These are phyloP conservation scores for Volvox africanus DNA, from an alignment of 139 green algal species.

Conservation along the genomic window DNA sequence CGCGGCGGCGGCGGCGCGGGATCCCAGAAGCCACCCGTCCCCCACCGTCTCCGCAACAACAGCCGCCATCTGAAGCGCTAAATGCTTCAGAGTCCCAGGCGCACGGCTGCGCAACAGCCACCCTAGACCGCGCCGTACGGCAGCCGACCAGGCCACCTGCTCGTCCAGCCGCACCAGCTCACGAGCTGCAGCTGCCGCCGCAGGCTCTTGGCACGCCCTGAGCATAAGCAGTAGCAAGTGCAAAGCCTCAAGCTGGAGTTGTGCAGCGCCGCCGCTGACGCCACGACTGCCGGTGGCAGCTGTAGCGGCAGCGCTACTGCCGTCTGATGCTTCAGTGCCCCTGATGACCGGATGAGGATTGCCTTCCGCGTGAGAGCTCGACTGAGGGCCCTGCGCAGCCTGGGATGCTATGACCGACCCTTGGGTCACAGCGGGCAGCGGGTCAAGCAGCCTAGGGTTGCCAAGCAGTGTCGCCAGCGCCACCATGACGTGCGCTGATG, in stretches of 20 bases:
- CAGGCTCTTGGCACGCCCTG: slow-evolving; percentile 7
- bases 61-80: slow-evolving; percentile 73
- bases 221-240: slow-evolving; percentile 76
- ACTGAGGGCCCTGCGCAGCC: not conserved
- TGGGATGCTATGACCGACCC: not conserved
- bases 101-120: slow-evolving; percentile 53
- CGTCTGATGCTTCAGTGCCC: not conserved
- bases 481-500: not conserved
- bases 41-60: slow-evolving; percentile 54
- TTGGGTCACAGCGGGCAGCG: not conserved
- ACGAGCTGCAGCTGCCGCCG: not conserved
- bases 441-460: slow-evolving; percentile 22
- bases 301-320: not conserved
- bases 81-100: slow-evolving; percentile 62
- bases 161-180: not conserved
- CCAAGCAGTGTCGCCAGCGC: slow-evolving; percentile 22
- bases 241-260: slow-evolving; percentile 75
- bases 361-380: not conserved
- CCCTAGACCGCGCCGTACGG: slow-evolving; percentile 40
- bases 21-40: slow-evolving; percentile 67
- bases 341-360: not conserved
- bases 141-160: slow-evolving; percentile 54
- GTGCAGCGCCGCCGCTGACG: slow-evolving; percentile 36
- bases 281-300: not conserved
- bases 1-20: not conserved